Evolutionary conservation across 768 basidiomycete species (phyloP), one percentile per base, ranked within the genome.

Genomic region (Galerina marginata): DNA sequence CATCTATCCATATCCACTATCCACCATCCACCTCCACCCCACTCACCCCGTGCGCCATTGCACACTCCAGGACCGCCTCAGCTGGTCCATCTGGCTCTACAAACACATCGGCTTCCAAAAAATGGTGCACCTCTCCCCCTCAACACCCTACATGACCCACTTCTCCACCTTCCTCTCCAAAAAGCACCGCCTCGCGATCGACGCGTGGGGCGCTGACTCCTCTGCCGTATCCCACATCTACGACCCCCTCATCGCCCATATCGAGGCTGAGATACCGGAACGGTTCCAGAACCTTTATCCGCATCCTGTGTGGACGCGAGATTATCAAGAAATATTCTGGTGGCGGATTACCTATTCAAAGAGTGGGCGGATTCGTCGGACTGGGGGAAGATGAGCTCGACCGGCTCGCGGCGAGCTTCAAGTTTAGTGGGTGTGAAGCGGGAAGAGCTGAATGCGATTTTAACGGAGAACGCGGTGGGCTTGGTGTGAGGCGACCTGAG

Each of bases 1-100:
- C 23, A 47, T 50, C 14, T 51, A 20, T 20, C 20, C 20, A 20
- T 20, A 20, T 20, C 20, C 20, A 1, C 20, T 2, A 20, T 20
- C 20, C 20, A 1, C 20, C 20, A 20, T 20, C 20, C 20, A 20
- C 20, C 1, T 20, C 20, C 20, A 20, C 20, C 20, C 20, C 20
- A 20, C 20, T 20, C 1, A 20, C 20, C n/a, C n/a, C n/a, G n/a
- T n/a, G n/a, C n/a, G n/a, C n/a, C 20, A 1, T 20, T 20, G 20
- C 20, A 20, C 20, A 20, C 2, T 20, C 20, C 55, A 87, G 86
- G 86, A 86, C 65, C 82, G 80, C 14, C 69, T 89, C 50, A 87
- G 85, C 67, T 93, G 91, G 91, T 88, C 88, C 0, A 93, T 93
- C 72, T 94, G 93, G 93, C 75, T 92, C 11, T 94, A 90, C 82